Conservation (phyloP, 1,284 basidiomycete species). For the Tylopilus microsporus region DNA sequence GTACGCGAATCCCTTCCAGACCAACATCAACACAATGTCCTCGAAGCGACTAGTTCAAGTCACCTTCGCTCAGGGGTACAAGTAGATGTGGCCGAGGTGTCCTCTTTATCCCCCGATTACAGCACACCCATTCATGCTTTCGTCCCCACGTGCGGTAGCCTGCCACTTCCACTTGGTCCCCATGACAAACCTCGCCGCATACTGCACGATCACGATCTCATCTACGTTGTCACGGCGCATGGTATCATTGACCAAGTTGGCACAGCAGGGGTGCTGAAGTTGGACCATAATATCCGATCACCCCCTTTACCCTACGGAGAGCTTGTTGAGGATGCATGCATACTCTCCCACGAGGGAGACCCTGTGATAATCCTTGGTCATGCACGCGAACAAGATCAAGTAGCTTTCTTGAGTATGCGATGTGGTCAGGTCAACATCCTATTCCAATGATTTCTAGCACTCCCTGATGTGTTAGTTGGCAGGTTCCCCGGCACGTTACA, state of each 20-base stretch:
- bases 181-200: conserved; percentile 43
- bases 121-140: conserved; percentile 4
- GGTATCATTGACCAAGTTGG: conserved; percentile 34
- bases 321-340: conserved; percentile 42
- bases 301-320: conserved; percentile 22
- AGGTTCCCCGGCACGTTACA: conserved; percentile 12
- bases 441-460: not conserved
- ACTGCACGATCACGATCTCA: conserved; percentile 20
- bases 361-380: conserved; percentile 37
- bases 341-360: conserved; percentile 29
- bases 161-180: conserved; percentile 26
- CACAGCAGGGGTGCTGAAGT: conserved; percentile 16
- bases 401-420: conserved; percentile 25
- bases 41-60: not conserved
- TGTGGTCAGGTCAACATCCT: conserved; percentile 23
- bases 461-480: conserved; percentile 11
- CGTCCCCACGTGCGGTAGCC: conserved; percentile 10
- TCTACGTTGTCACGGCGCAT: conserved; percentile 34
- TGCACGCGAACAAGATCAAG: conserved; percentile 35
- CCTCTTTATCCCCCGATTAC: conserved; percentile 2
- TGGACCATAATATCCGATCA: conserved; percentile 16
- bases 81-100: not conserved
- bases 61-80: not conserved
- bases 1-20: too few species aligned
- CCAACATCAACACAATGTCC: not conserved